Conservation (phyloP, 306 rosid genomes). For the Rubus parviflorus region DNA sequence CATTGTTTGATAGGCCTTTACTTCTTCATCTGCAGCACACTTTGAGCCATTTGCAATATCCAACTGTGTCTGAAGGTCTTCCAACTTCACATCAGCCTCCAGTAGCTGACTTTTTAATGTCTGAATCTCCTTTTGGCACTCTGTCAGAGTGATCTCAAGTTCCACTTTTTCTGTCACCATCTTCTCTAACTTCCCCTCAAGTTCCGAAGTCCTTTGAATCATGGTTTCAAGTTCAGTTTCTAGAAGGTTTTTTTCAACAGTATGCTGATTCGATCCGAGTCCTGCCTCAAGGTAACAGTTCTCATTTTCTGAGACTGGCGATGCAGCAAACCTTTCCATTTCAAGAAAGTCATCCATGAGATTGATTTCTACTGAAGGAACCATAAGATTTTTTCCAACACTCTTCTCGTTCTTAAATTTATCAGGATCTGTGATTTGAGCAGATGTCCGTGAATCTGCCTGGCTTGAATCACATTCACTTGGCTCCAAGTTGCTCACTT, state of each 20-base stretch:
- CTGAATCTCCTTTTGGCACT: slow-evolving; percentile 49
- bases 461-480: slow-evolving; percentile 41
- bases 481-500: slow-evolving; percentile 34
- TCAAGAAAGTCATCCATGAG: slow-evolving; percentile 95
- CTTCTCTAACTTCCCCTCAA: slow-evolving; percentile 51
- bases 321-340: slow-evolving; percentile 80
- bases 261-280: slow-evolving; percentile 29
- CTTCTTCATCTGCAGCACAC: slow-evolving; percentile 53
- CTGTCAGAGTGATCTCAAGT: slow-evolving; percentile 45
- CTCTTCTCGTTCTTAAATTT: slow-evolving; percentile 39
- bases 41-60: slow-evolving; percentile 45
- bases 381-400: slow-evolving; percentile 31
- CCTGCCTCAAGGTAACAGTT: slow-evolving; percentile 34
- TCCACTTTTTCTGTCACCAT: slow-evolving; percentile 46
- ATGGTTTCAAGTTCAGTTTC: slow-evolving; percentile 47
- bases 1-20: slow-evolving; percentile 39
- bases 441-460: slow-evolving; percentile 39
- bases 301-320: slow-evolving; percentile 42
- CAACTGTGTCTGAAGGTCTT: slow-evolving; percentile 51
- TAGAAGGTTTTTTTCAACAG: slow-evolving; percentile 28
- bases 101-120: slow-evolving; percentile 39
- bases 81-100: slow-evolving; percentile 45
- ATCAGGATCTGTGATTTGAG: slow-evolving; percentile 39
- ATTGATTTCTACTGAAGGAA: slow-evolving; percentile 56
- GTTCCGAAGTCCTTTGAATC: slow-evolving; percentile 43